Evolutionary conservation across 495 filamentous ascomycete species (phyloP).

Genomic region (Astrothelium macrocarpum): DNA sequence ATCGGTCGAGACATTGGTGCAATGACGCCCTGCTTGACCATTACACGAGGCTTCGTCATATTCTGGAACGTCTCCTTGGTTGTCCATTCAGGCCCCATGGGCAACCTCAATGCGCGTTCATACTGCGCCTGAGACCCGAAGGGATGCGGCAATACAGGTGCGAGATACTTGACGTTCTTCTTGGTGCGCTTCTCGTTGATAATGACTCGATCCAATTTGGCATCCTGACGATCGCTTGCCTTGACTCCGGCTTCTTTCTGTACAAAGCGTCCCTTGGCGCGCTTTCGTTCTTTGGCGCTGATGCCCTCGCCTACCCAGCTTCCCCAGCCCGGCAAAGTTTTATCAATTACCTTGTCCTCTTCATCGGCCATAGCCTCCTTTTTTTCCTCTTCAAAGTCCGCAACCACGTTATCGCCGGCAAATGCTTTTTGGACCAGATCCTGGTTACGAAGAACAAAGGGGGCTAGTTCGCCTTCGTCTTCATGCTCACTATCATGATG

Average conservation of each 20-base stretch:
- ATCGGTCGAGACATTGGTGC: conserved; percentile 3
- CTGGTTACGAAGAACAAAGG: conserved; percentile 63
- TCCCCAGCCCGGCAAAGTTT: conserved; percentile 88
- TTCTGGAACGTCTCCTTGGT: conserved; percentile 90
- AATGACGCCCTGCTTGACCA: conserved; percentile 69
- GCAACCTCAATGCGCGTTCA: conserved; percentile 75
- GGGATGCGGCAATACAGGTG: conserved; percentile 68
- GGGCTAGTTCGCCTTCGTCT: conserved; percentile 39
- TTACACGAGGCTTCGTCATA: conserved; percentile 78
- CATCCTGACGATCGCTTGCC: conserved; percentile 67
- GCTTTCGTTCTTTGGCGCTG: conserved; percentile 44
- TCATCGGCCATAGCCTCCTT: conserved; percentile 61
- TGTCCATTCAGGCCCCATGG: conserved; percentile 87
- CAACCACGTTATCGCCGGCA: conserved; percentile 79
- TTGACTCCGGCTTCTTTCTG: conserved; percentile 70
- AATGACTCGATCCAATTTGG: conserved; percentile 70
- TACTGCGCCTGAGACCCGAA: conserved; percentile 85
- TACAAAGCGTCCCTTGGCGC: conserved; percentile 45
- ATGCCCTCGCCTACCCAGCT: conserved; percentile 78
- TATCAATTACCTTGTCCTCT: conserved; percentile 75
- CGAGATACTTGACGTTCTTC: conserved; percentile 89
- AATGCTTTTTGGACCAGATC: conserved; percentile 79
- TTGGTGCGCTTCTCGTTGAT: conserved; percentile 85
- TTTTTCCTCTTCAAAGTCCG: conserved; percentile 76
- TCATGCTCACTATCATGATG: conserved; percentile 44